These are phyloP conservation scores for Rhodosporidiobolus odoratus DNA, from an alignment of 768 basidiomycete species.

Conservation along the genomic window DNA sequence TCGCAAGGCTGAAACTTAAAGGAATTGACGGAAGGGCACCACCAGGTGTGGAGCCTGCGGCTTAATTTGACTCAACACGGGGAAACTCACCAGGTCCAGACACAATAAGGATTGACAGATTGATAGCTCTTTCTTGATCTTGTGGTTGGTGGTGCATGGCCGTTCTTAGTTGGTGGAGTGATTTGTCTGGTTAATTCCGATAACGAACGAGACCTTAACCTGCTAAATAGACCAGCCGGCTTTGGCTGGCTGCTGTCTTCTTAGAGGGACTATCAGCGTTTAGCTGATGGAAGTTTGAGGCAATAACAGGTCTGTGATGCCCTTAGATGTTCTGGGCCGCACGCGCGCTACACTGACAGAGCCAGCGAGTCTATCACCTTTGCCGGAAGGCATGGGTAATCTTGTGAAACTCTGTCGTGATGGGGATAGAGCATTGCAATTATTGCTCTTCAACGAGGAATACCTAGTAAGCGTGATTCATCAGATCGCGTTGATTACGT, in stretches of 20 bases:
- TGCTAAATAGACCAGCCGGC: constrained; percentile 81
- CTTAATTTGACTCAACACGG: constrained; percentile 81
- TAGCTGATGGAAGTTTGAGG: constrained; percentile 80
- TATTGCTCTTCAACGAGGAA: too few relatives aligned
- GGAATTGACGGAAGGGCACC: constrained; percentile 79
- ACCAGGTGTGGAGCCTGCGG: constrained; percentile 73
- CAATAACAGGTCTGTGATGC: constrained; percentile 89
- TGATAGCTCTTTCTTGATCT: constrained; percentile 79
- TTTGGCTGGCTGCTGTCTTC: constrained; percentile 69
- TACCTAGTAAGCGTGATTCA: too few relatives aligned
- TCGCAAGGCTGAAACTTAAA: constrained; percentile 73
- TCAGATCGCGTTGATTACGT: too few relatives aligned
- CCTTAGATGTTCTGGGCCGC: constrained; percentile 85
- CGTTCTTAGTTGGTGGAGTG: constrained; percentile 86
- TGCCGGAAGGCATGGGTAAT: constrained; percentile 70
- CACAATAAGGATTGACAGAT: constrained; percentile 72
- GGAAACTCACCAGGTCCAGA: constrained; percentile 75
- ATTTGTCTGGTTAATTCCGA: constrained; percentile 97
- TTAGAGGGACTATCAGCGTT: constrained; percentile 78
- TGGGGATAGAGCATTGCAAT: too few relatives aligned
- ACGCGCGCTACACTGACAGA: constrained; percentile 83
- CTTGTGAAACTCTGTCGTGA: constrained; percentile 73
- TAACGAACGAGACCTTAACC: constrained; percentile 90
- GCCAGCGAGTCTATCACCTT: constrained; percentile 75
- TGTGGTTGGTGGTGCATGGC: constrained; percentile 84